Percentiles rank a stretch among this genome's conserved stretches.
phyloP scores from a whole-genome alignment of 2,329 filamentous ascomycete species.

The Pezicula radicicola region DNA sequence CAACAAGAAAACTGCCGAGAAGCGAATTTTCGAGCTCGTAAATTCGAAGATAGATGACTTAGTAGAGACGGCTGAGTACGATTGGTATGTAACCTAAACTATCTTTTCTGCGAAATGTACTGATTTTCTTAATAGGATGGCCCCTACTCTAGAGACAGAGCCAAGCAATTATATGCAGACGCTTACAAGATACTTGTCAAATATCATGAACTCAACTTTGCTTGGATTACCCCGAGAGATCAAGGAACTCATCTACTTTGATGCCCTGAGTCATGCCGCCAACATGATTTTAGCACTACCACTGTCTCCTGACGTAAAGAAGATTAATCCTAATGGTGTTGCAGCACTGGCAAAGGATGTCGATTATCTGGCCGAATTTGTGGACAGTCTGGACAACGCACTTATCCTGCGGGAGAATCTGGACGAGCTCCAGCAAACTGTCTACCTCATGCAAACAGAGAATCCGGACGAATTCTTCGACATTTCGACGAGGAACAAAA shows the following conservation, averaged over 20 bases:
- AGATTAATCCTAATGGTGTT: conserved; percentile 86
- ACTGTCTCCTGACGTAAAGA: conserved; percentile 73
- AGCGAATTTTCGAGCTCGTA: conserved; percentile 96
- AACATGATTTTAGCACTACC: conserved; percentile 67
- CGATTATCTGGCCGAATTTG: conserved; percentile 79
- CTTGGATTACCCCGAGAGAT: conserved; percentile 92
- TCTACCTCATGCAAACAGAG: conserved; percentile 80
- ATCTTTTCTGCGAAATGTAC: conserved; percentile 14
- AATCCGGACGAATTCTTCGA: conserved; percentile 98
- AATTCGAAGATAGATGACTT: conserved; percentile 99
- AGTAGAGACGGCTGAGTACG: conserved; percentile 95
- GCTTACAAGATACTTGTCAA: conserved; percentile 85
- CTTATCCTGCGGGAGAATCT: conserved; percentile 86
- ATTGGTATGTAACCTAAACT: conserved; percentile 58
- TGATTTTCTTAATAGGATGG: conserved; percentile 39
- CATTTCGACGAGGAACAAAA: conserved; percentile 82
- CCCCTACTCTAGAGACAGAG: conserved; percentile 60
- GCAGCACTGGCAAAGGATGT: conserved; percentile 79
- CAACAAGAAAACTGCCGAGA: conserved; percentile 94
- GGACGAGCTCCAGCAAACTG: conserved; percentile 90
- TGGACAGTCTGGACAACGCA: conserved; percentile 77
- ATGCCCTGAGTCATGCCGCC: conserved; percentile 87
- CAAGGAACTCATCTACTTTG: conserved; percentile 97
- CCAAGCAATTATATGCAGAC: conserved; percentile 96
- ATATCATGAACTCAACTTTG: conserved; percentile 94